Conservation (phyloP, 2,329 filamentous ascomycete species). For the Claviceps pusilla region DNA sequence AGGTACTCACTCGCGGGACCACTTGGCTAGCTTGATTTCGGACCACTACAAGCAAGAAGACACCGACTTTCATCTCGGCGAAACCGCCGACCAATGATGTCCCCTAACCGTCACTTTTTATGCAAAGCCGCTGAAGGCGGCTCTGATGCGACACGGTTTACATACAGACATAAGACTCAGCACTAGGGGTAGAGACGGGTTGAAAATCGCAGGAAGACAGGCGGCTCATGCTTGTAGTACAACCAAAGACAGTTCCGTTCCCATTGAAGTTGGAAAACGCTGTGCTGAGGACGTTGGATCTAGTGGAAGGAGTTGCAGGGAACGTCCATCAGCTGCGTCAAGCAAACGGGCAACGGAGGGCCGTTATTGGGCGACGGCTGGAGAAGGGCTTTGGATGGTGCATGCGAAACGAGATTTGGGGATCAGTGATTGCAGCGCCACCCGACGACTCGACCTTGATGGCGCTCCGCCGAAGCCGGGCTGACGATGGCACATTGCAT, state of each 20-base stretch:
- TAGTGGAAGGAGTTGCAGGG: neutral
- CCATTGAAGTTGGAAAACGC: too few relatives aligned
- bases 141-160: neutral
- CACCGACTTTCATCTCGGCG: constrained; percentile 42
- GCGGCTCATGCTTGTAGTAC: neutral
- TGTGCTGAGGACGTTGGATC: neutral
- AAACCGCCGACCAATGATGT: constrained; percentile 15
- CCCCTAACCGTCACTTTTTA: too few relatives aligned
- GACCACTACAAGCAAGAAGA: constrained; percentile 67
- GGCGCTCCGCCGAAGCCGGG: neutral
- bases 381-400: neutral
- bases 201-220: neutral
- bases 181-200: neutral
- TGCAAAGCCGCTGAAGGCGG: neutral
- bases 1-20: constrained; percentile 53
- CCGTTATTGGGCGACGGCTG: neutral
- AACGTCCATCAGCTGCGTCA: constrained; percentile 7
- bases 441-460: neutral
- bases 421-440: neutral
- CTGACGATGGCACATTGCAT: neutral
- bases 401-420: neutral
- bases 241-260: neutral
- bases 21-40: constrained; percentile 56
- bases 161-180: neutral
- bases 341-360: constrained; percentile 4